These are phyloP conservation scores for Clavispora santaluciae DNA, from an alignment of 805 yeast species.

Conservation along the genomic window DNA sequence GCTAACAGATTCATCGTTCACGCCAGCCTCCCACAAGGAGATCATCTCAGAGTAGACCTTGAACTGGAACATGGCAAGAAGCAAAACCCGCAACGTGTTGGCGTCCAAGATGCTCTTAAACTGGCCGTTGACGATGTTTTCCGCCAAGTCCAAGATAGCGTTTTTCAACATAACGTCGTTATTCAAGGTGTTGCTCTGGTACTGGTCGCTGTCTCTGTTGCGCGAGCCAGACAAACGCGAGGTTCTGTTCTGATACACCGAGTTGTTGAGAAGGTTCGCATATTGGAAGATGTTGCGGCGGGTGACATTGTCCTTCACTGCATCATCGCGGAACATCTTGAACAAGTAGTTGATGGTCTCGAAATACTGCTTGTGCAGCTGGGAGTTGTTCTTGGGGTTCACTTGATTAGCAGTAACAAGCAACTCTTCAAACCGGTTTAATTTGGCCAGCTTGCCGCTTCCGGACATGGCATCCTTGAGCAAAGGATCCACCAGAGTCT, in stretches of 20 bases:
- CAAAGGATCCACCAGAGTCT: slow-evolving; percentile 20
- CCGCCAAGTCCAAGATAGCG: slow-evolving; percentile 29
- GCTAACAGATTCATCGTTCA: slow-evolving; percentile 38
- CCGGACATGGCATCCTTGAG: slow-evolving; percentile 14
- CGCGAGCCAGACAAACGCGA: slow-evolving; percentile 26
- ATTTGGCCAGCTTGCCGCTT: slow-evolving; percentile 17
- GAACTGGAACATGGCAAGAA: slow-evolving; percentile 28
- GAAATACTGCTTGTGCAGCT: slow-evolving; percentile 1
- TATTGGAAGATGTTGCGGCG: slow-evolving; percentile 10
- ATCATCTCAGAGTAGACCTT: slow-evolving; percentile 57
- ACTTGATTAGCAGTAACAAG: slow-evolving; percentile 19
- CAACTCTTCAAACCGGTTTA: slow-evolving; percentile 28
- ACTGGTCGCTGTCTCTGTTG: slow-evolving; percentile 37
- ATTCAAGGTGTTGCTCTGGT: slow-evolving; percentile 18
- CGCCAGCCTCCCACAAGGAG: slow-evolving; percentile 65
- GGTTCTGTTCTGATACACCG: slow-evolving; percentile 27
- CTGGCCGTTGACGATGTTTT: slow-evolving; percentile 26
- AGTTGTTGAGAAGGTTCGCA: slow-evolving; percentile 11
- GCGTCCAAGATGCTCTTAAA: slow-evolving; percentile 21
- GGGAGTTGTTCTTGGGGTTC: slow-evolving; percentile 3
- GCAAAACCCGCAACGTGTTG: slow-evolving; percentile 21
- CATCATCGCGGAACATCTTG: slow-evolving; percentile 11
- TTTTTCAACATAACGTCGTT: slow-evolving; percentile 26
- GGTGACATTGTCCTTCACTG: slow-evolving; percentile 7
- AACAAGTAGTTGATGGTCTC: slow-evolving; percentile 7